Evolutionary conservation across 352 stramenopile genomes (phyloP).

Genomic region (Lagenidium sp.): DNA sequence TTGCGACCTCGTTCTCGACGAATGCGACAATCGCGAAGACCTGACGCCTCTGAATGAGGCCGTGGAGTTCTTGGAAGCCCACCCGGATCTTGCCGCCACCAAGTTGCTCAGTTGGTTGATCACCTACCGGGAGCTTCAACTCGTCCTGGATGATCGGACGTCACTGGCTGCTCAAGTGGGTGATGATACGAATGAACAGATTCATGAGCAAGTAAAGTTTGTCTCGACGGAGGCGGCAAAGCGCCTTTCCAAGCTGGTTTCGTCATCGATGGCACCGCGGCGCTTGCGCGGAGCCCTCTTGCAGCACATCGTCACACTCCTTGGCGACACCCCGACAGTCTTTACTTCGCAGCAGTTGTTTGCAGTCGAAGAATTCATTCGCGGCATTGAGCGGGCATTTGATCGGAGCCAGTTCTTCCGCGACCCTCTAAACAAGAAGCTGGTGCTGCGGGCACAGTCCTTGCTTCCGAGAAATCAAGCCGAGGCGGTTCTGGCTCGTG

Average conservation of each 20-base stretch:
- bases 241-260: conserved; percentile 42
- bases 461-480: conserved; percentile 49
- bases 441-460: conserved; percentile 40
- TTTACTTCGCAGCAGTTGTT: conserved; percentile 49
- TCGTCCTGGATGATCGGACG: conserved; percentile 58
- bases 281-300: conserved; percentile 33
- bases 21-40: conserved; percentile 26
- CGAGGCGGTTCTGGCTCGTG: conserved; percentile 46
- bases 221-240: conserved; percentile 59
- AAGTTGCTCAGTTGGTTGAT: conserved; percentile 52
- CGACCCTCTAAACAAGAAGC: conserved; percentile 26
- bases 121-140: conserved; percentile 53
- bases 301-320: conserved; percentile 33
- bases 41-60: conserved; percentile 47
- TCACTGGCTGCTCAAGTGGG: conserved; percentile 14
- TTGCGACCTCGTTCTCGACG: conserved; percentile 41
- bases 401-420: conserved; percentile 37
- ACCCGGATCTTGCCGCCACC: conserved; percentile 30
- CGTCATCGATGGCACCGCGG: conserved; percentile 27
- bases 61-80: conserved; percentile 54
- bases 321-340: conserved; percentile 35
- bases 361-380: conserved; percentile 48
- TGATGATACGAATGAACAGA: conserved; percentile 11
- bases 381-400: conserved; percentile 59
- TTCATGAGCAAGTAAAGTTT: conserved; percentile 36